Base-by-base conservation (phyloP, 257 asterid species). In the Anisodus tanguticus region DNA sequence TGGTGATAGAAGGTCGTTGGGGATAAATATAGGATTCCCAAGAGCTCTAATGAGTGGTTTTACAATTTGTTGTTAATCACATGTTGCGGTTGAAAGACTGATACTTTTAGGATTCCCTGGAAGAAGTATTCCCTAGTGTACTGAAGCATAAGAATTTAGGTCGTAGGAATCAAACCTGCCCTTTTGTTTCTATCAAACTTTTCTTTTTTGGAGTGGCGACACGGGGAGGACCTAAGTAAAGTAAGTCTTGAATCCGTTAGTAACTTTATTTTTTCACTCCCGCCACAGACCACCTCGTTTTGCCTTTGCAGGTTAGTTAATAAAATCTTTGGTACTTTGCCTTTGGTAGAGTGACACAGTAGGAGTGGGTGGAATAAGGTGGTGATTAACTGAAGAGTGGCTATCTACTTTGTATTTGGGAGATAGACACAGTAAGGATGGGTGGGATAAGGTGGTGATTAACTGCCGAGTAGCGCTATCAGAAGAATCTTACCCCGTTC, bases 281-380 rank as follows among this genome's bases (percentile, higher is more conserved):
- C 57, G 9, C 31, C 4, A n/a, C 55, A 70, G 8, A 17, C 7
- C 57, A 43, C 16, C 55, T 9, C 79, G 43, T 70, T n/a, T 45
- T 70, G 79, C 79, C 9, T 43, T 43, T 43, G 79, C 37, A 43
- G 58, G 79, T 43, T 71, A 9, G 79, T 71, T n/a, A 9, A 9
- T 71, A 71, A 10, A n/a, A 17, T n/a, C n/a, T 71, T 45, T 0
- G 31, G 8, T 70, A 4, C 35, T 43, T 71, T n/a, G 37, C 35
- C 9, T n/a, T 71, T 71, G 12, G 39, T 71, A 45, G 37, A 71
- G 39, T n/a, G 57, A n/a, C 58, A 71, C 58, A 45, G 57, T 43
- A 17, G 4, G 35, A 31, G 57, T 17, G 79, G 57, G 58, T 5
- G 17, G 79, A 8, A 39, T 16, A 39, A 41, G 54, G n/a, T 69